phyloP scores from a whole-genome alignment of 371 early-diverging fungal species.

The Nosema muscidifuracis region DNA sequence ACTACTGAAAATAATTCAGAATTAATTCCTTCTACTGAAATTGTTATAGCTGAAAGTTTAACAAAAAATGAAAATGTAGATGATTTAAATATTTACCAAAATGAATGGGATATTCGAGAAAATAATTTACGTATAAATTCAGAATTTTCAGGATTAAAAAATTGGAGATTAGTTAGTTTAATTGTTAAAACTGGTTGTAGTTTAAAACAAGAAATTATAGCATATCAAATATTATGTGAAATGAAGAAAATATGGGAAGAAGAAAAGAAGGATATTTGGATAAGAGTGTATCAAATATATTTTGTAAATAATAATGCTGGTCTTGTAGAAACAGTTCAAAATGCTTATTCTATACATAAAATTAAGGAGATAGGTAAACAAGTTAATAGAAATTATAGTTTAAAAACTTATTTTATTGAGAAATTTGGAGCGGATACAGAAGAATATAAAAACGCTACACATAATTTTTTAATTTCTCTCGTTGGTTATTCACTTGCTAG shows the following conservation, averaged over 20 bases:
- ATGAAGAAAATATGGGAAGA: slow-evolving; percentile 83
- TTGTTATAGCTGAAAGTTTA: too few species aligned
- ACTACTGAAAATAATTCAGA: too few species aligned
- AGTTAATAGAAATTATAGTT: slow-evolving; percentile 57
- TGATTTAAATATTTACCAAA: slow-evolving; percentile 51
- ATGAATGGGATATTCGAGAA: slow-evolving; percentile 76
- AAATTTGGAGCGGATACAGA: slow-evolving; percentile 33
- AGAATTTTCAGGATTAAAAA: slow-evolving; percentile 70
- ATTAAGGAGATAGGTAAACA: slow-evolving; percentile 86
- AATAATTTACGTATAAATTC: slow-evolving; percentile 72
- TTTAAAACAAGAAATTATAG: slow-evolving; percentile 89
- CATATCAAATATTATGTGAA: slow-evolving; percentile 80
- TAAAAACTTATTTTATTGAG: slow-evolving; percentile 27
- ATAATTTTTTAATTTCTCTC: slow-evolving; percentile 66
- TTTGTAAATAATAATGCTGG: slow-evolving; percentile 80
- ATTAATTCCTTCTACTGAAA: too few species aligned
- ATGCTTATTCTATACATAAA: slow-evolving; percentile 85
- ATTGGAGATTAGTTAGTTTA: slow-evolving; percentile 78
- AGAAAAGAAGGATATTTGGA: slow-evolving; percentile 74
- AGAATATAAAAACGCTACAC: slow-evolving; percentile 67
- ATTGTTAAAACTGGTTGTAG: slow-evolving; percentile 94
- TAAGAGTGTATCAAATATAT: slow-evolving; percentile 72
- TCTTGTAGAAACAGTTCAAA: slow-evolving; percentile 81
- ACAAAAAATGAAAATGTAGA: too few species aligned
- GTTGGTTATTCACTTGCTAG: slow-evolving; percentile 63